Evolutionary conservation across 2,329 filamentous ascomycete species (phyloP).

Genomic region (Colletotrichum sp.): DNA sequence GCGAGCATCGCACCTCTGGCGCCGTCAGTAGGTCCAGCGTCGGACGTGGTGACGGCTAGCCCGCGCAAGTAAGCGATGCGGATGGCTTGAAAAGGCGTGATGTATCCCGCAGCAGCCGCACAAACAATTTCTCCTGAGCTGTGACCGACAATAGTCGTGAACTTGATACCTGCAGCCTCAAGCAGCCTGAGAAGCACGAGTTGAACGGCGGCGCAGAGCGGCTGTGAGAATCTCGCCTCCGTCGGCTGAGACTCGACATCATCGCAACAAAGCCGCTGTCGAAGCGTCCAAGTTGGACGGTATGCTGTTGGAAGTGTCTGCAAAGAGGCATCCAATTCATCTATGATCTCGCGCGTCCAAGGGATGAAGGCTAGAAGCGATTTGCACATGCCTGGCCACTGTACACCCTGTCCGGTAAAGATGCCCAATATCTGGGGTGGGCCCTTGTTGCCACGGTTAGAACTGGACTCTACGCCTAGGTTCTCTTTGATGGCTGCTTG

Average conservation of each 20-base stretch:
- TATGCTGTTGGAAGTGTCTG: slow-evolving; percentile 21
- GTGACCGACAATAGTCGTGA: slow-evolving; percentile 48
- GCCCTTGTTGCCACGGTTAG: neutral
- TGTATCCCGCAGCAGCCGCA: slow-evolving; percentile 50
- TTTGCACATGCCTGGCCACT: slow-evolving; percentile 30
- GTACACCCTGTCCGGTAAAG: slow-evolving; percentile 37
- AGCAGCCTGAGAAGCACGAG: slow-evolving; percentile 32
- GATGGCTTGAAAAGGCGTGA: slow-evolving; percentile 47
- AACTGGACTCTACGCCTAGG: neutral
- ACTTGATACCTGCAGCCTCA: slow-evolving; percentile 33
- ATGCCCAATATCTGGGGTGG: slow-evolving; percentile 22
- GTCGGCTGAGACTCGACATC: slow-evolving; percentile 4
- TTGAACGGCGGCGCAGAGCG: slow-evolving; percentile 35
- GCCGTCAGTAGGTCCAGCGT: neutral
- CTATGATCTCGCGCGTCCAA: neutral
- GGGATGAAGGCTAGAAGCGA: neutral
- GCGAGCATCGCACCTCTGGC: slow-evolving; percentile 29
- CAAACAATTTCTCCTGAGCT: slow-evolving; percentile 56
- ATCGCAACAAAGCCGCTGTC: slow-evolving; percentile 25
- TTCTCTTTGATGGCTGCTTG: neutral
- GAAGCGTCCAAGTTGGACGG: slow-evolving; percentile 30
- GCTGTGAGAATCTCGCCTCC: slow-evolving; percentile 32
- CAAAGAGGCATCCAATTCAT: slow-evolving; percentile 26
- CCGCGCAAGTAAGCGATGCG: slow-evolving; percentile 51
- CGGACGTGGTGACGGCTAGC: slow-evolving; percentile 19